Conservation (phyloP, 208 protist species). For the Tritrichomonas musculus region DNA sequence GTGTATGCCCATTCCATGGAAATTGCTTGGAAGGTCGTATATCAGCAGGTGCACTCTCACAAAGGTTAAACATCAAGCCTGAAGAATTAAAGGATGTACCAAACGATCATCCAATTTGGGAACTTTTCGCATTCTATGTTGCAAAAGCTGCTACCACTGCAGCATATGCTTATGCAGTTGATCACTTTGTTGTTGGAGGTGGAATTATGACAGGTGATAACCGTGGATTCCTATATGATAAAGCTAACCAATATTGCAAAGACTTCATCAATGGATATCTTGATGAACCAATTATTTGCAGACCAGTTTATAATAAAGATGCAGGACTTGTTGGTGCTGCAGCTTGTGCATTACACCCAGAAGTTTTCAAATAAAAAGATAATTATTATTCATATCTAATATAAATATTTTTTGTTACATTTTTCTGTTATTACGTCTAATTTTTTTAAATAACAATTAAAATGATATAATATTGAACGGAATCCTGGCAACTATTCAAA, state of each 20-base stretch:
- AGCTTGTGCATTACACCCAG: neutral
- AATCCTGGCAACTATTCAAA: too few relatives aligned
- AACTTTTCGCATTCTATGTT: conserved; percentile 44
- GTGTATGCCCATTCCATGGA: conserved; percentile 59
- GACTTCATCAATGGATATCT: neutral
- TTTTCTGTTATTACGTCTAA: too few relatives aligned
- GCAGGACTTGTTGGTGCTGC: neutral
- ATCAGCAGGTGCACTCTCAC: conserved; percentile 50
- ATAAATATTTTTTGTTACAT: too few relatives aligned
- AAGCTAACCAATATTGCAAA: neutral
- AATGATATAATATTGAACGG: too few relatives aligned
- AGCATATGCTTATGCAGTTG: neutral
- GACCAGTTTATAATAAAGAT: neutral
- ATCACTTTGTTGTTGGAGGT: conserved; percentile 39
- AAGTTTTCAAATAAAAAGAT: too few relatives aligned
- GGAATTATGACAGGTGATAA: conserved; percentile 33
- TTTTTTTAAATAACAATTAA: too few relatives aligned
- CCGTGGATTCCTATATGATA: neutral
- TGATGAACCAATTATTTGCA: neutral
- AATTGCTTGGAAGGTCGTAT: conserved; percentile 62
- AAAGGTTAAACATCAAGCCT: conserved; percentile 34
- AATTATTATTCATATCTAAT: too few relatives aligned
- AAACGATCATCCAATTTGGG: conserved; percentile 55
- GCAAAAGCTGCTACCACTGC: conserved; percentile 32
- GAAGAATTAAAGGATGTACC: conserved; percentile 41